Percentiles rank a stretch among this genome's conserved stretches.
These are phyloP conservation scores for Arthroderma sp. DNA, from an alignment of 2,329 filamentous ascomycete species.

Conservation along the genomic window DNA sequence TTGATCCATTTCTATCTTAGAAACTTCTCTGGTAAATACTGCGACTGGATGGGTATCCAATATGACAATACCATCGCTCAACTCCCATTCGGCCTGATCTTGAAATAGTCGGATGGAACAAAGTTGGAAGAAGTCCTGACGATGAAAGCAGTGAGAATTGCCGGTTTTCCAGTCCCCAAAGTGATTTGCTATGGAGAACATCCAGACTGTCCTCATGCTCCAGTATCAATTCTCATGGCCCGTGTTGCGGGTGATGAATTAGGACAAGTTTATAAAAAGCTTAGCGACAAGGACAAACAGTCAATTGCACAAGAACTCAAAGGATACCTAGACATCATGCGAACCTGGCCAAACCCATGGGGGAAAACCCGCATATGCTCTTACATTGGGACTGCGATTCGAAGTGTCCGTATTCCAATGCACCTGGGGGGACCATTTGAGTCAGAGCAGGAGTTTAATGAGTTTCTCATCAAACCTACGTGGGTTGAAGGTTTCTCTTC, in stretches of 20 bases:
- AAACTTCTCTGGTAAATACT: constrained; percentile 15
- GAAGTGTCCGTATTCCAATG: constrained; percentile 20
- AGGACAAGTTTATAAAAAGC: constrained; percentile 18
- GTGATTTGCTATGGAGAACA: constrained; percentile 19
- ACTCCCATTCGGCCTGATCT: constrained; percentile 25
- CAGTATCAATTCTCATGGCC: constrained; percentile 24
- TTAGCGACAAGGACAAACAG: constrained; percentile 17
- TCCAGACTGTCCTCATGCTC: constrained; percentile 18
- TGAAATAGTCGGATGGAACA: constrained; percentile 28
- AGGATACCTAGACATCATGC: constrained; percentile 22
- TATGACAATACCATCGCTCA: constrained; percentile 22
- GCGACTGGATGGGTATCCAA: constrained; percentile 16
- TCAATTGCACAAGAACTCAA: constrained; percentile 19
- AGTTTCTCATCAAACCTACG: constrained; percentile 18
- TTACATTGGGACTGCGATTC: constrained; percentile 18
- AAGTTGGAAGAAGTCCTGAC: constrained; percentile 21
- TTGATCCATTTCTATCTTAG: constrained; percentile 17
- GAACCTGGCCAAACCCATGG: constrained; percentile 20
- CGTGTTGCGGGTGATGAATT: constrained; percentile 23
- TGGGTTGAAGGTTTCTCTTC: constrained; percentile 19
- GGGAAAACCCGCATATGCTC: constrained; percentile 19
- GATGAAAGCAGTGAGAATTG: constrained; percentile 20
- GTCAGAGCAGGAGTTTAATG: constrained; percentile 17
- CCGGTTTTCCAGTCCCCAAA: constrained; percentile 20
- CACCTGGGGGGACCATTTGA: constrained; percentile 23